phyloP scores from a whole-genome alignment of 352 stramenopile species.

The Globisporangium heterothallicum region DNA sequence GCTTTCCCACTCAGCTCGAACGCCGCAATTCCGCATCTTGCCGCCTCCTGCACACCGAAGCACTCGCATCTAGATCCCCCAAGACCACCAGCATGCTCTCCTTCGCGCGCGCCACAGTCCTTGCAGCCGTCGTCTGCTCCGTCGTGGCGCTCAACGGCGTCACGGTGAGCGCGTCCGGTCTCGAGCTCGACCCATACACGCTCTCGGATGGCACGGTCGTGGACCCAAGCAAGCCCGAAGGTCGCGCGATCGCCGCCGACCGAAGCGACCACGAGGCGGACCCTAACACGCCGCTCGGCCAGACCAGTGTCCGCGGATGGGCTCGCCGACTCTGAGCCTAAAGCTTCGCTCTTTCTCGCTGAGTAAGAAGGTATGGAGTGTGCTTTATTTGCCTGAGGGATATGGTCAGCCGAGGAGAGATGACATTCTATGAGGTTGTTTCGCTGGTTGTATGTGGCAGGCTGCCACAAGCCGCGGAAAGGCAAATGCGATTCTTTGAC shows the following conservation, averaged over 20 bases:
- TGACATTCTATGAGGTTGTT: no score
- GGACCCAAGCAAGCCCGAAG: constrained; percentile 18
- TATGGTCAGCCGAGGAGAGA: no score
- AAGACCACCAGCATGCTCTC: background rate
- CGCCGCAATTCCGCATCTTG: background rate
- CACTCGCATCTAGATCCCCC: background rate
- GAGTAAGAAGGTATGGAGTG: no score
- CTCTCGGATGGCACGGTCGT: constrained; percentile 22
- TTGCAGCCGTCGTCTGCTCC: background rate
- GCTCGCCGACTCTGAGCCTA: constrained; percentile 11
- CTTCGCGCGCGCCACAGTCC: no score
- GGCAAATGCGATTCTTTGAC: no score
- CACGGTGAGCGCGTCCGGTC: background rate
- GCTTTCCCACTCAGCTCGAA: background rate
- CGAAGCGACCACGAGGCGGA: constrained; percentile 20
- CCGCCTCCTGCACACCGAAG: no score
- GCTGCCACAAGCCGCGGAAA: no score
- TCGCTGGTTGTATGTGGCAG: no score
- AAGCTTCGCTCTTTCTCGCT: background rate
- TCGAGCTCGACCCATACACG: constrained; percentile 23
- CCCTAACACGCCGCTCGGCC: constrained; percentile 24
- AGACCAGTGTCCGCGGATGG: constrained; percentile 9
- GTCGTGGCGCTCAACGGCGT: constrained; percentile 4
- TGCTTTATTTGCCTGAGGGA: background rate
- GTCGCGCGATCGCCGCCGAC: constrained; percentile 16